These are phyloP conservation scores for Collybia mongolica DNA, from an alignment of 768 basidiomycete genomes.

Conservation along the genomic window DNA sequence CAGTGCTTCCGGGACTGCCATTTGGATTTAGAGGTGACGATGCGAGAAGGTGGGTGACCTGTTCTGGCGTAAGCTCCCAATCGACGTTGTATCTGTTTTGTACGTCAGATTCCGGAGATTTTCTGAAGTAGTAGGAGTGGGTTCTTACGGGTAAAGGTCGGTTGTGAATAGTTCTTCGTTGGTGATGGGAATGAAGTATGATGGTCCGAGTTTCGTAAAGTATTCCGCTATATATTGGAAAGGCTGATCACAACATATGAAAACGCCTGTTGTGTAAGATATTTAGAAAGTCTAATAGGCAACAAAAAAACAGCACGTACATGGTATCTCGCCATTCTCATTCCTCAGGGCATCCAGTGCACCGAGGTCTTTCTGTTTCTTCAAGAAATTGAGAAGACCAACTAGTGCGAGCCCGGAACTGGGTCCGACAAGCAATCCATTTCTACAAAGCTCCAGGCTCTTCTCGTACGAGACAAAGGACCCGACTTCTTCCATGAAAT, in stretches of 20 bases:
- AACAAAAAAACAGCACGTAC: slow-evolving; percentile 4
- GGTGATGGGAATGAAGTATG: slow-evolving; percentile 17
- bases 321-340: slow-evolving; percentile 16
- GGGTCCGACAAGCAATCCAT: slow-evolving; percentile 21
- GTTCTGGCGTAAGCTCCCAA: slow-evolving; percentile 18
- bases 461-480: slow-evolving; percentile 19
- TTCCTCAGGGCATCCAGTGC: slow-evolving; percentile 15
- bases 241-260: slow-evolving; percentile 23
- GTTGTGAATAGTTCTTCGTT: slow-evolving; percentile 19
- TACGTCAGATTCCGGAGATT: background rate
- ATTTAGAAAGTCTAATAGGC: background rate
- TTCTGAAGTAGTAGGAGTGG: background rate
- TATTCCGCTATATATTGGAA: slow-evolving; percentile 24
- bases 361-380: slow-evolving; percentile 14
- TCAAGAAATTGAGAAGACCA: slow-evolving; percentile 21
- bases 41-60: slow-evolving; percentile 11
- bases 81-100: slow-evolving; percentile 16
- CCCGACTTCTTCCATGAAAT: slow-evolving; percentile 19
- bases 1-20: background rate
- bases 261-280: slow-evolving; percentile 11
- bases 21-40: background rate
- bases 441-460: slow-evolving; percentile 20
- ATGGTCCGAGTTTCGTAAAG: slow-evolving; percentile 16
- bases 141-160: slow-evolving; percentile 17
- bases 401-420: slow-evolving; percentile 18